phyloP scores from a whole-genome alignment of 169 alveolate genomes.

The Cryptosporidium sp. region DNA sequence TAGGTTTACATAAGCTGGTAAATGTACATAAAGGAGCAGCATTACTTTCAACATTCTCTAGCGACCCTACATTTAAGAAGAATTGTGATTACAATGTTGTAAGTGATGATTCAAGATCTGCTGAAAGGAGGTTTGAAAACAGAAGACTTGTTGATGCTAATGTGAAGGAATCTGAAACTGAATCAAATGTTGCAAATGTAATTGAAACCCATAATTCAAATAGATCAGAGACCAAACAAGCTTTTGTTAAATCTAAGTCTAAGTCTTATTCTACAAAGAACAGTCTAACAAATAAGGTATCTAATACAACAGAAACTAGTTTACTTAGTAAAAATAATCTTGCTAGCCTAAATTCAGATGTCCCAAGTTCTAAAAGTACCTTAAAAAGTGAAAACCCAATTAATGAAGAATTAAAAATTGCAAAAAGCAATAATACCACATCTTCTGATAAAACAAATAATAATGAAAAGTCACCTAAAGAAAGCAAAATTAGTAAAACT shows the following conservation, averaged over 20 bases:
- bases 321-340: neutral
- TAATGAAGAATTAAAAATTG: neutral
- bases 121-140: neutral
- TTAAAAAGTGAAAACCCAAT: neutral
- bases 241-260: slow-evolving; percentile 9
- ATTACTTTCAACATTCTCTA: slow-evolving; percentile 40
- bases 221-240: neutral
- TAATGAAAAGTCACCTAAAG: slow-evolving; percentile 17
- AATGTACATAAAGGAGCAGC: slow-evolving; percentile 61
- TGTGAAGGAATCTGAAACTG: neutral
- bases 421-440: neutral
- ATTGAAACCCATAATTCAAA: neutral
- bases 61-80: slow-evolving; percentile 39
- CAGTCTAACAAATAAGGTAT: neutral
- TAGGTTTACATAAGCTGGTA: slow-evolving; percentile 53
- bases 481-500: slow-evolving; percentile 31
- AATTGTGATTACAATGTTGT: slow-evolving; percentile 16
- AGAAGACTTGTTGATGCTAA: neutral
- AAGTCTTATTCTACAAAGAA: neutral
- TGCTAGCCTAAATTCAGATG: neutral
- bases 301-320: neutral
- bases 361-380: neutral
- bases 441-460: neutral
- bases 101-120: neutral
- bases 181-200: neutral